Base-by-base conservation (phyloP, 257 asterid species). In the Gardenia jasminoides region DNA sequence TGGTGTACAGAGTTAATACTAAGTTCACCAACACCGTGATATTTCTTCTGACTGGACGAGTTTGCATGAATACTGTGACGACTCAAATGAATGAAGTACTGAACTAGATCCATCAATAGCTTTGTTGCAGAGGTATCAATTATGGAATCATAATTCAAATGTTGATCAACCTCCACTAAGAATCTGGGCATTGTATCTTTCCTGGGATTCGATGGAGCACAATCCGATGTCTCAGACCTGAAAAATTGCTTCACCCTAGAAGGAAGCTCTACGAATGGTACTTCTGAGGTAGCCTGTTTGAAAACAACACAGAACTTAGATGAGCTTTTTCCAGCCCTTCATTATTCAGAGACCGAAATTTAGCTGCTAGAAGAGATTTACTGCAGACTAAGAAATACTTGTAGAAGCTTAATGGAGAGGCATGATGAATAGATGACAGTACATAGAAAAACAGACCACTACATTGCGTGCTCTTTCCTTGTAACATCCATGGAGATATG, bases 201-300 rank as follows among this genome's bases (percentile, higher is more conserved):
- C 82, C 76, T 64, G 28, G 88, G 78, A 80, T 82, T 76, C 62
- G 88, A 82, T 76, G 75, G 84, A 84, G 88, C 81, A 80, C 86
- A 80, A 68, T 80, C 80, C 65, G 81, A 62, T 58, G 54, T 76
- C 84, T 82, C 96, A 74, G 79, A 86, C 78, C 89, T 87, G 72
- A 96, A 96, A 87, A 93, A 93, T 31, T 89, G 91, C 84, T 88
- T 86, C 80, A 93, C 83, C 80, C 95, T 87, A 65, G 61, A 64
- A 80, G 99, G 99, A 59, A 92, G 94, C 77, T 84, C 76, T 39
- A 85, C 76, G 61, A 90, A 79, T 20, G 89, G 97, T 71, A 92
- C 80, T 79, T 93, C 98, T 36, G 96, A 88, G 22, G 98, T 96
- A 74, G 98, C 99, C 98, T 96, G 96, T 85, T 44, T 33, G 77